Percentiles rank a stretch among this genome's conserved stretches.
Evolutionary conservation across 2,329 filamentous ascomycete species (phyloP).

Genomic region (Ophiostoma australiae): DNA sequence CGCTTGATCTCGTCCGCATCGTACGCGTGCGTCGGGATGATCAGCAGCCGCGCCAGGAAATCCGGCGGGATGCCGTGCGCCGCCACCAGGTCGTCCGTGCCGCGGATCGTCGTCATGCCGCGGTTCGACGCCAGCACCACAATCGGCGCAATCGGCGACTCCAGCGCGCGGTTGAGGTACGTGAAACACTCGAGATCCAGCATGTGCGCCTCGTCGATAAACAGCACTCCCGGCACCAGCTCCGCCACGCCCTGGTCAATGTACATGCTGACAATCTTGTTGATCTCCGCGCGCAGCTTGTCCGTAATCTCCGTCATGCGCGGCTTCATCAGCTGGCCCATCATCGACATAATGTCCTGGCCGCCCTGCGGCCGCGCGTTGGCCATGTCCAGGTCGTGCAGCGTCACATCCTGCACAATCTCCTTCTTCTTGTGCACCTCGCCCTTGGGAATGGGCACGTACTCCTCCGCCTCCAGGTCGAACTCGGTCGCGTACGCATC

Average conservation of each 20-base stretch:
- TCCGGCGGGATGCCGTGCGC: conserved; percentile 93
- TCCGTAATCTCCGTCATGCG: conserved; percentile 99
- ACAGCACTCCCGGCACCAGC: conserved; percentile 93
- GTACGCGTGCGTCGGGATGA: conserved; percentile 92
- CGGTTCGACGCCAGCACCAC: conserved; percentile 97
- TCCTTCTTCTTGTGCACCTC: conserved; percentile 99
- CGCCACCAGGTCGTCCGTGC: conserved; percentile 73
- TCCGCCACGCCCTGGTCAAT: conserved; percentile 98
- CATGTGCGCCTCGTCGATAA: conserved; percentile 99
- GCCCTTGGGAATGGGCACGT: conserved; percentile 96
- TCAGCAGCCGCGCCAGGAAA: conserved; percentile 87
- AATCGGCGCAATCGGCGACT: conserved; percentile 90
- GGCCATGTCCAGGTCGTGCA: conserved; percentile 93
- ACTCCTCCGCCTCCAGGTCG: conserved; percentile 96
- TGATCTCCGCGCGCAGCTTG: conserved; percentile 91
- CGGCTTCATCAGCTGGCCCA: conserved; percentile 99
- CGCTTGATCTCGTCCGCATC: conserved; percentile 82
- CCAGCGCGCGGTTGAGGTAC: conserved; percentile 95
- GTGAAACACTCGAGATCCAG: conserved; percentile 99
- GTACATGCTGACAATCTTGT: conserved; percentile 98
- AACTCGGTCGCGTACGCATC: conserved; percentile 98
- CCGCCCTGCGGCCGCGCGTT: conserved; percentile 93
- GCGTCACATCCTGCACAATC: conserved; percentile 95
- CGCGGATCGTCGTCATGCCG: conserved; percentile 86
- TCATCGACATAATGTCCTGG: conserved; percentile 99